Percentiles rank a stretch among this genome's conserved stretches.
Evolutionary conservation across 345 rosid genomes (phyloP).

Genomic region (Durio zibethinus): DNA sequence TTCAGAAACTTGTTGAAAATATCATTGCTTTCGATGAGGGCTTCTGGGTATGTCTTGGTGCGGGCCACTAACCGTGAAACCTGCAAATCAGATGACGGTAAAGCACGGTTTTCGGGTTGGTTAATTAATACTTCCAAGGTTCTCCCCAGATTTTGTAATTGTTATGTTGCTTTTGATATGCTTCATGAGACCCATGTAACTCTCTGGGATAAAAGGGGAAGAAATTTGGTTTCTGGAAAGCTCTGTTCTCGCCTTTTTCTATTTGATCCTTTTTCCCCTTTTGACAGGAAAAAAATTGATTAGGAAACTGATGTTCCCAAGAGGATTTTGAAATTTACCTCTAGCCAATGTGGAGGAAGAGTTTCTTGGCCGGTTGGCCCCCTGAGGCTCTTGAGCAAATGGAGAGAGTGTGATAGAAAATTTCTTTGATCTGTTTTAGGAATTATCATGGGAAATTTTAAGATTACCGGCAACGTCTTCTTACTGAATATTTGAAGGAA

Average conservation of each 20-base stretch:
- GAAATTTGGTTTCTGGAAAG: not conserved
- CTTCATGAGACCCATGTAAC: slow-evolving; percentile 72
- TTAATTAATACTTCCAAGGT: slow-evolving; percentile 32
- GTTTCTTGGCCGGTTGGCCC: slow-evolving; percentile 79
- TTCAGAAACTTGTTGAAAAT: slow-evolving; percentile 74
- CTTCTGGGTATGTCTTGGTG: slow-evolving; percentile 87
- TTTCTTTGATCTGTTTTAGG: not conserved
- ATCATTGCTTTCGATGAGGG: slow-evolving; percentile 79
- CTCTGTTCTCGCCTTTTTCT: not conserved
- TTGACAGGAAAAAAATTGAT: slow-evolving; percentile 75
- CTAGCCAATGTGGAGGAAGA: slow-evolving; percentile 64
- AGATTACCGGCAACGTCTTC: slow-evolving; percentile 71
- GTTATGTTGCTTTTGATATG: slow-evolving; percentile 10
- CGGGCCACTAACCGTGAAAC: slow-evolving; percentile 83
- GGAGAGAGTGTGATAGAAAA: slow-evolving; percentile 49
- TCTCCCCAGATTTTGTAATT: slow-evolving; percentile 15
- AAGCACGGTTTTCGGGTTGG: slow-evolving; percentile 54
- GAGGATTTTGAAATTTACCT: slow-evolving; percentile 63
- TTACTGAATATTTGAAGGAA: slow-evolving; percentile 73
- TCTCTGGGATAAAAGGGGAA: slow-evolving; percentile 5
- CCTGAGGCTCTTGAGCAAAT: slow-evolving; percentile 67
- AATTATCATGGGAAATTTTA: not conserved
- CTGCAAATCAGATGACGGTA: slow-evolving; percentile 86
- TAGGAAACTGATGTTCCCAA: slow-evolving; percentile 81
- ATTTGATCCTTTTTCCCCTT: slow-evolving; percentile 4